These are phyloP conservation scores for Populus pruinosa DNA, from an alignment of 345 rosid species.

Conservation along the genomic window DNA sequence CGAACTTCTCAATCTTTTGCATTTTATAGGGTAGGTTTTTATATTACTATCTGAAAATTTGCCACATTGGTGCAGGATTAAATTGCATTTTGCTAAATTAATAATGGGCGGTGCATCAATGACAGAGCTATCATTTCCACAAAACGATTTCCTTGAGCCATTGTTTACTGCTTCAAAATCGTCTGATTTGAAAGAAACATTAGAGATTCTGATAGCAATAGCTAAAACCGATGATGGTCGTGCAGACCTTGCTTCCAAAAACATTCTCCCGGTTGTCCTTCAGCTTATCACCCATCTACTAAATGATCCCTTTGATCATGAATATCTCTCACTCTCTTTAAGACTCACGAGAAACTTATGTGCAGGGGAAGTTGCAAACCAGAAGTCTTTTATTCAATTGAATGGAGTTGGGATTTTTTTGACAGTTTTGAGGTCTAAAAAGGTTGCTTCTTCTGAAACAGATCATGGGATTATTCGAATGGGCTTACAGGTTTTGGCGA, in stretches of 20 bases:
- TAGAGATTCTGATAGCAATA: conserved; percentile 45
- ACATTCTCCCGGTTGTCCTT: conserved; percentile 43
- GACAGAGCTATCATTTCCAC: too few species aligned
- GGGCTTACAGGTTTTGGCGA: conserved; percentile 60
- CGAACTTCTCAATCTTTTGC: too few species aligned
- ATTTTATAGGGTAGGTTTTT: too few species aligned
- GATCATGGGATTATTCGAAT: conserved; percentile 29
- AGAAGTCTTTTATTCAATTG: conserved; percentile 46
- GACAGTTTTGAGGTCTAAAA: conserved; percentile 24
- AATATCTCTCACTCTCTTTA: conserved; percentile 36
- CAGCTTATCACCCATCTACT: conserved; percentile 36
- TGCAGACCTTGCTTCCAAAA: conserved; percentile 52
- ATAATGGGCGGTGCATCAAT: too few species aligned
- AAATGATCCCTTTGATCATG: conserved; percentile 22
- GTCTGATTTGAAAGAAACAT: conserved; percentile 37
- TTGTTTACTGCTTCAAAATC: conserved; percentile 38
- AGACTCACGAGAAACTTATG: conserved; percentile 75
- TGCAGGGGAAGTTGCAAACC: conserved; percentile 69
- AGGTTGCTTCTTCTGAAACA: conserved; percentile 13
- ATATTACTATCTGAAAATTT: too few species aligned
- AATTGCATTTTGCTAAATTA: too few species aligned
- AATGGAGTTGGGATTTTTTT: conserved; percentile 44
- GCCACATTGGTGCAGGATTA: too few species aligned
- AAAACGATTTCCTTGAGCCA: conserved; percentile 24
- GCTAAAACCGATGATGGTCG: conserved; percentile 53